phyloP scores from a whole-genome alignment of 257 asterid species.

The Verbascum thapsus region DNA sequence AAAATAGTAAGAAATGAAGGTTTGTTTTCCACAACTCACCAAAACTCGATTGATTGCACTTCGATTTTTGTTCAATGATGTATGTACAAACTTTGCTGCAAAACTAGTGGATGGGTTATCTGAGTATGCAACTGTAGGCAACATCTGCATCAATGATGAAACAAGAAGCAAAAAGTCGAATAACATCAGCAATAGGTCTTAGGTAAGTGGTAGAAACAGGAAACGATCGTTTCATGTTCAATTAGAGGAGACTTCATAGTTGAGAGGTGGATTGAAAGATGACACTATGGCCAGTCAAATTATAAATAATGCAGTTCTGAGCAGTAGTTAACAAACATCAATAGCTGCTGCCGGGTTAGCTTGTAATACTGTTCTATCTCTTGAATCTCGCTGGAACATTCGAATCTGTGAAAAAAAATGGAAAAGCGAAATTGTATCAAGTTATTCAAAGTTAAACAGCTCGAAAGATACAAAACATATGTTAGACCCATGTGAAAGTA shows the following conservation, averaged over 20 bases:
- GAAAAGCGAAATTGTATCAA: slow-evolving; percentile 9
- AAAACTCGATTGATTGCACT: slow-evolving; percentile 89
- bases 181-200: slow-evolving; percentile 17
- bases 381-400: slow-evolving; percentile 93
- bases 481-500: slow-evolving; percentile 14
- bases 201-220: slow-evolving; percentile 10
- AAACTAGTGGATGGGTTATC: slow-evolving; percentile 97
- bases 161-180: slow-evolving; percentile 21
- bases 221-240: not conserved
- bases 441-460: slow-evolving; percentile 15
- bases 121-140: slow-evolving; percentile 76
- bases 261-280: not conserved
- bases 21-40: slow-evolving; percentile 58
- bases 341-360: slow-evolving; percentile 97
- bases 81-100: slow-evolving; percentile 97
- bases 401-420: slow-evolving; percentile 62
- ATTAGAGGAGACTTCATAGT: not conserved
- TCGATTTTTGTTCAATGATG: slow-evolving; percentile 92
- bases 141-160: slow-evolving; percentile 65
- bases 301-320: slow-evolving; percentile 15
- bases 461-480: slow-evolving; percentile 20
- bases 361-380: slow-evolving; percentile 90
- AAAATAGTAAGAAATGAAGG: slow-evolving; percentile 23
- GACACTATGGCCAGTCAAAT: slow-evolving; percentile 19
- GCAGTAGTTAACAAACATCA: slow-evolving; percentile 64